Base-by-base conservation (phyloP, 2,329 filamentous ascomycete genomes). In the Cercospora canescens region DNA sequence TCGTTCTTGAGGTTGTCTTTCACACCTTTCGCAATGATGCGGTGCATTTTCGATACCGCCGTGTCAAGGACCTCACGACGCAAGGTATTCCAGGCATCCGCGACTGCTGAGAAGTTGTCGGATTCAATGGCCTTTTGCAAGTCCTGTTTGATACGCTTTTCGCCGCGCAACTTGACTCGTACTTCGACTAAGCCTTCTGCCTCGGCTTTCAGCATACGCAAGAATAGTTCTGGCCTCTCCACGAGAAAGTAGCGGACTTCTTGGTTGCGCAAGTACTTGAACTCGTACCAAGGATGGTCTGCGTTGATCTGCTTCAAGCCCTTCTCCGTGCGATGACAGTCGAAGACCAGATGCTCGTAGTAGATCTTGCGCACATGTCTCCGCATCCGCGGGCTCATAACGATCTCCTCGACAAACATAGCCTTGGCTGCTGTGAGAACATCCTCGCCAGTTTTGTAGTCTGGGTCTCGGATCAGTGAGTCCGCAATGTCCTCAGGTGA, bases 181-280 rank as follows among this genome's bases (percentile, higher is more conserved):
- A 99, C 92, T 66, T 96, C 92, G 14, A 99, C 86, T 1, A 99
- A 83, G 2, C 94, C 94, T 77, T 99, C 95, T 74, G 95, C 91
- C 78, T 99, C 95, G 1, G 95, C 95, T 77, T 93, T 96, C 78
- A 98, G 88, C 95, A 99, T 99, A 80, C 96, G 94, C 63, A 99
- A 82, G 77, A 95, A 99, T 28, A 97, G 84, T 70, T 97, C 94
- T 1, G 95, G 95, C 61, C 91, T 89, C 60, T 89, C 88, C 2
- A 93, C 91, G 66, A 98, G 87, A 67, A 97, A 91, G 59, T 71
- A 67, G n/a, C 71, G 72, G 28, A 76, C 71, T 7, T 92, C 91
- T 79, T 97, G 94, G 73, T 95, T 93, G 70, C 93, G 89, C 21
- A 99, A 85, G 73, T 99, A 99, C 79, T 99, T 97, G 82, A 99